Evolutionary conservation across 2,329 filamentous ascomycete species (phyloP).

Genomic region (Neoscytalidium dimidiatum): DNA sequence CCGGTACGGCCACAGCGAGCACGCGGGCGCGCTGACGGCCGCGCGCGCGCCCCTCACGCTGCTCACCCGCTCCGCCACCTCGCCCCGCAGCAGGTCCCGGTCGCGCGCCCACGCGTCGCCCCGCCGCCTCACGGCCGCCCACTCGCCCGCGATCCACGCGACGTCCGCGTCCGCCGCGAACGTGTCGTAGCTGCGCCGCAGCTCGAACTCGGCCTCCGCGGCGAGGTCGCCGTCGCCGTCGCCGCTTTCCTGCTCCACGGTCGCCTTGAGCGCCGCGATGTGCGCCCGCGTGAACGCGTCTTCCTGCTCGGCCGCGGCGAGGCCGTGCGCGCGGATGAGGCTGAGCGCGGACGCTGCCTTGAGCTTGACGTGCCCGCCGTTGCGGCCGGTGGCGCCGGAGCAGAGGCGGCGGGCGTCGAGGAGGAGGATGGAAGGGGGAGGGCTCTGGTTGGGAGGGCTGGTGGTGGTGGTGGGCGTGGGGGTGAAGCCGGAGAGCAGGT

Average conservation of each 20-base stretch:
- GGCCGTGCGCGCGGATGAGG: neutral
- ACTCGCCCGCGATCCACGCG: neutral
- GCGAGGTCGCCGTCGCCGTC: too few species aligned
- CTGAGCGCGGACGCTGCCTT: slow-evolving; percentile 43
- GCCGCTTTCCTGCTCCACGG: slow-evolving; percentile 23
- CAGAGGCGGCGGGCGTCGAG: slow-evolving; percentile 54
- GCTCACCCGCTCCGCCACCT: neutral
- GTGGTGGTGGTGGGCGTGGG: slow-evolving; percentile 30
- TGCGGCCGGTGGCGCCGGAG: slow-evolving; percentile 56
- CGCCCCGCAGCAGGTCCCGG: neutral
- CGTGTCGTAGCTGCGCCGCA: slow-evolving; percentile 22
- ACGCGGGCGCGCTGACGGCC: neutral
- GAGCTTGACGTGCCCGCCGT: slow-evolving; percentile 53
- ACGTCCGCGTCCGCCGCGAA: neutral
- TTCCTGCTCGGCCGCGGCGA: slow-evolving; percentile 6
- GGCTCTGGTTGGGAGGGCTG: too few species aligned
- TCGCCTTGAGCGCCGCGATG: slow-evolving; percentile 21
- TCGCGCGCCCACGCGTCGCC: slow-evolving; percentile 25
- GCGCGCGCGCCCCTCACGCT: neutral
- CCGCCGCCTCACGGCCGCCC: neutral
- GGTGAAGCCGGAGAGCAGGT: slow-evolving; percentile 41
- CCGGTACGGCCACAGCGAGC: neutral
- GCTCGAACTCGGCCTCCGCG: slow-evolving; percentile 29
- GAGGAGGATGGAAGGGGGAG: slow-evolving; percentile 26
- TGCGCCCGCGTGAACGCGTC: slow-evolving; percentile 22